These are phyloP conservation scores for Neolentinus lepideus DNA, from an alignment of 1,284 basidiomycete species.

Conservation along the genomic window DNA sequence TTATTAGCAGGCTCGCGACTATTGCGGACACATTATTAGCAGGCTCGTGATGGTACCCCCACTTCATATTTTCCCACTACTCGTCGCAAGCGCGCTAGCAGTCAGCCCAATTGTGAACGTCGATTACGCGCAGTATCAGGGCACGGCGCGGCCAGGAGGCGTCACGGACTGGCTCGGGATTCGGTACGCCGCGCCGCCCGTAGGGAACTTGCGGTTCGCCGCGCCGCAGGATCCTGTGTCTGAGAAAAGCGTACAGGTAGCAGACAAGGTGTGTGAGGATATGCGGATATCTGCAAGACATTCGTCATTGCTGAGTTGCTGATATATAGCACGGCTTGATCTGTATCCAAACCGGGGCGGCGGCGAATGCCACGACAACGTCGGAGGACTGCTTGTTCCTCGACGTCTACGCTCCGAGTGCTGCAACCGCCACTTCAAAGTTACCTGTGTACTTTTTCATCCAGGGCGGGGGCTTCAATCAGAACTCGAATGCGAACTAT, in stretches of 20 bases:
- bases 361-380: neutral
- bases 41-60: neutral
- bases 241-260: neutral
- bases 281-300: neutral
- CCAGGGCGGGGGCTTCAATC: neutral
- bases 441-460: neutral
- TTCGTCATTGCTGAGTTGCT: neutral
- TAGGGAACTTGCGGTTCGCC: neutral
- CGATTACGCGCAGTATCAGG: neutral
- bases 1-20: neutral
- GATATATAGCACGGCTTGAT: neutral
- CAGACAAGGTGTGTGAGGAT: neutral
- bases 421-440: neutral
- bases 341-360: neutral
- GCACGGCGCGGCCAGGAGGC: neutral
- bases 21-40: neutral
- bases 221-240: neutral
- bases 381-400: neutral
- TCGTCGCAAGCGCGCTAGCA: neutral
- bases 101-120: neutral
- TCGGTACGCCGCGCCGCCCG: neutral
- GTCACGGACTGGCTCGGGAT: neutral
- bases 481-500: neutral
- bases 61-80: neutral
- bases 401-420: neutral